Conservation (phyloP, 805 yeast genomes). For the Soucietia sequanensis region DNA sequence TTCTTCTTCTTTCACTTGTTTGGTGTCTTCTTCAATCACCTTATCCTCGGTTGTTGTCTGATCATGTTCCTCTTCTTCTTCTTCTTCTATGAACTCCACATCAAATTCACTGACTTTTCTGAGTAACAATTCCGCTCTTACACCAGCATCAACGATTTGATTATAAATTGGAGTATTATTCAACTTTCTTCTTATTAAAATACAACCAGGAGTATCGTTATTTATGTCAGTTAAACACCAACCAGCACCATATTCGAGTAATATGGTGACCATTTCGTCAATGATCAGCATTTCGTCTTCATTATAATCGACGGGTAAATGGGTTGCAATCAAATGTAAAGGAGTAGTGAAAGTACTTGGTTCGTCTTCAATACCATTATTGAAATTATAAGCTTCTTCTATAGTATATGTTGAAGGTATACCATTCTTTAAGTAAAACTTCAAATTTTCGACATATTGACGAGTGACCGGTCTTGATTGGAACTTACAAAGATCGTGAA, state of each 20-base stretch:
- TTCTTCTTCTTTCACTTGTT: conserved; percentile 9
- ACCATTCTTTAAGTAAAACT: conserved; percentile 53
- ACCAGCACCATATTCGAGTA: conserved; percentile 87
- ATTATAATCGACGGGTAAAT: conserved; percentile 45
- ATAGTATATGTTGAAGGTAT: conserved; percentile 81
- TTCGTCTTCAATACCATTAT: conserved; percentile 38
- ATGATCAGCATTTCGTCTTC: conserved; percentile 46
- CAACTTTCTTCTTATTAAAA: conserved; percentile 54
- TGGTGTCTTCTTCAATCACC: conserved; percentile 6
- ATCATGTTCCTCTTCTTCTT: conserved; percentile 25
- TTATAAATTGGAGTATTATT: conserved; percentile 39
- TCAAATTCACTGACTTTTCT: conserved; percentile 65
- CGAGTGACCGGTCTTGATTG: conserved; percentile 50
- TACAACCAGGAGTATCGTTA: conserved; percentile 82
- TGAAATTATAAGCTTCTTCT: conserved; percentile 68
- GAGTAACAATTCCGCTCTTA: conserved; percentile 79
- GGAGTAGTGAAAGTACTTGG: conserved; percentile 64
- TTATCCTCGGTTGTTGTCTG: conserved; percentile 20
- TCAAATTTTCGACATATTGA: conserved; percentile 44
- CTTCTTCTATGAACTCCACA: conserved; percentile 56
- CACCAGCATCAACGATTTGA: conserved; percentile 78
- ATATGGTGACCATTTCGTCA: conserved; percentile 53
- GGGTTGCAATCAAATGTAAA: conserved; percentile 63
- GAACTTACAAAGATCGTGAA: conserved; percentile 62
- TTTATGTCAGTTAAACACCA: conserved; percentile 80